Conservation (phyloP, 2,329 filamentous ascomycete genomes). For the Colletotrichum endophyticum region DNA sequence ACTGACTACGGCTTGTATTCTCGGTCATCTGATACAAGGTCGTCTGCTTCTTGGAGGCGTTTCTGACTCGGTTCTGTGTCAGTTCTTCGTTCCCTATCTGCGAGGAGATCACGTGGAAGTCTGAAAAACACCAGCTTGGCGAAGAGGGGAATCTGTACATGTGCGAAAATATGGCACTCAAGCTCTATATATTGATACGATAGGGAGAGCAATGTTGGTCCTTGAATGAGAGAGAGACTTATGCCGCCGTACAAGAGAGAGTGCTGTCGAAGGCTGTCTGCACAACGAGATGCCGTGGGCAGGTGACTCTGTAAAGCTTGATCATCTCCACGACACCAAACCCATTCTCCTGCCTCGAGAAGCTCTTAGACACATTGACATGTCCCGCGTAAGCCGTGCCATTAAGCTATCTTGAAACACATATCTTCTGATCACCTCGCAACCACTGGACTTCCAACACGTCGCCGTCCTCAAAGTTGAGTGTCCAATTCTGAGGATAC, state of each 20-base stretch:
- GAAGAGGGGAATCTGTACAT: background rate
- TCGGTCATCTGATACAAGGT: background rate
- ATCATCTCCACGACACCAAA: background rate
- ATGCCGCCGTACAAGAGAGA: background rate
- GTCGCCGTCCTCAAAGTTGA: background rate
- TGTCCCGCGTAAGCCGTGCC: background rate
- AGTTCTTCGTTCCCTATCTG: background rate
- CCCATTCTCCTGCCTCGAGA: background rate
- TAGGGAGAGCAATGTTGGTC: fast-evolving
- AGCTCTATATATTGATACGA: background rate
- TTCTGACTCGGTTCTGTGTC: background rate
- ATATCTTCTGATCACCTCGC: background rate
- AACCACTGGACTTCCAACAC: fast-evolving
- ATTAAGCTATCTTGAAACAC: background rate
- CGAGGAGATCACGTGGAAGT: background rate
- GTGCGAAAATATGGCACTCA: background rate
- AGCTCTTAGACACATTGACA: background rate
- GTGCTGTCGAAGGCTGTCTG: fast-evolving
- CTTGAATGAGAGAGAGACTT: background rate
- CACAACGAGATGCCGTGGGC: fast-evolving
- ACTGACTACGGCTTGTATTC: background rate
- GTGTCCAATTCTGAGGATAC: background rate
- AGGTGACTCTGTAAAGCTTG: background rate
- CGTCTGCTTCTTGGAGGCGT: background rate
- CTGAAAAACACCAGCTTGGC: background rate